Evolutionary conservation across 805 yeast genomes (phyloP), one percentile per base, ranked within the genome.

Genomic region (Candida suzukii): DNA sequence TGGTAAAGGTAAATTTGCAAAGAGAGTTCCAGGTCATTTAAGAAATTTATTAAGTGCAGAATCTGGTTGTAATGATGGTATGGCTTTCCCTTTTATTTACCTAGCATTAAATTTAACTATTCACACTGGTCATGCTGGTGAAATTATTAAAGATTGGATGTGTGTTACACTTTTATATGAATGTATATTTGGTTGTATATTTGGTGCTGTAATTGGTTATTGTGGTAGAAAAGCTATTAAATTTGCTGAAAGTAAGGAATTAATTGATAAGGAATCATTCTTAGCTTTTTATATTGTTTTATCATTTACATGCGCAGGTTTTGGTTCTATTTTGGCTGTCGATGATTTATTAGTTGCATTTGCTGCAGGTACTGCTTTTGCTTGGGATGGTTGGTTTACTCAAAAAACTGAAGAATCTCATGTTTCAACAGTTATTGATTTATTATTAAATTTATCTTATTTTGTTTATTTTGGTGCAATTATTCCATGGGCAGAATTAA

Each of bases 11-110:
- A 75, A 75, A 48, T 82, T 82, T 55, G 85, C 87, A 9, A 75
- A 74, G 51, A 63, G 79, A 46, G 84, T 82, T 27, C 78, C 82
- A 3, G 79, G 79, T 12, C 78, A 74, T 47, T 66, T 82, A 43
- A 63, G 85, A 48, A 71, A 79, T 47, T 62, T 82, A 41, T 63
- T 82, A 37, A 68, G 80, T 26, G 86, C 87, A 1, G 90, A 82
- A 52, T 76, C 86, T 1, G 88, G 84, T 3, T 80, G 87, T 49
- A 83, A 82, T 53, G 90, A 82, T 54, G 88, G 88, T 34, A 70
- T 76, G 68, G 80, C 81, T 1, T 76, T 76, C 43, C 90, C 90
- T 5, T 83, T 82, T 53, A 76, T 82, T 38, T 80, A 66, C 52
- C 62, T 82, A 24, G 75, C 86, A 2, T 63, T 80, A 39, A 68